phyloP scores from a whole-genome alignment of 495 filamentous ascomycete genomes.

The Talaromyces ruber region DNA sequence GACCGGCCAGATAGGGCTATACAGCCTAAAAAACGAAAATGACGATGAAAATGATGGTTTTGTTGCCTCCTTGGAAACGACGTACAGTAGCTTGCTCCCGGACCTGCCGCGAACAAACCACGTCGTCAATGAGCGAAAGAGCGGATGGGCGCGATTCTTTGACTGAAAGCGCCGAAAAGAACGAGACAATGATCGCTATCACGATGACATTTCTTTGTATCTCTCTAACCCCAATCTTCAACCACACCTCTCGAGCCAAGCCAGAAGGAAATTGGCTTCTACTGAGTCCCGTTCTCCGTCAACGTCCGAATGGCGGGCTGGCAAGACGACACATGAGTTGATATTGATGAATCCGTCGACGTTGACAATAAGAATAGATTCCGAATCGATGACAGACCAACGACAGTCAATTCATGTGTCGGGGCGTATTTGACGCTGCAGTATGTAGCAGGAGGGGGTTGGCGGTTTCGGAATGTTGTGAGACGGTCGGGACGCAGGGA shows the following conservation, averaged over 20 bases:
- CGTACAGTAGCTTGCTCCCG: conserved; percentile 4
- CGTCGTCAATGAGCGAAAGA: neutral
- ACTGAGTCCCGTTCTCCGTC: neutral
- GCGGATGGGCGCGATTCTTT: neutral
- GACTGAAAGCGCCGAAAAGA: neutral
- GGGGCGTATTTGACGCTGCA: neutral
- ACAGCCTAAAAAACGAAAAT: neutral
- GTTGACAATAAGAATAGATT: neutral
- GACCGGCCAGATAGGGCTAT: conserved; percentile 24
- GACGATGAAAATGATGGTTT: neutral
- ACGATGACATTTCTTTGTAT: neutral
- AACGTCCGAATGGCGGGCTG: neutral
- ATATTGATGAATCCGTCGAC: neutral
- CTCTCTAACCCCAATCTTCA: neutral
- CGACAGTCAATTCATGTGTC: neutral
- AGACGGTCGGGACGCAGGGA: neutral
- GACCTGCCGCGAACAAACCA: conserved; percentile 7
- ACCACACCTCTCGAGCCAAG: neutral
- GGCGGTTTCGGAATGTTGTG: conserved; percentile 8
- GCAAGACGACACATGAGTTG: neutral
- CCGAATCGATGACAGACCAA: neutral
- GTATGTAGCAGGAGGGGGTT: conserved; percentile 1
- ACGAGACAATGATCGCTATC: neutral
- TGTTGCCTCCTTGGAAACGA: neutral
- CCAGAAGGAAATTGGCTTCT: neutral